Conservation (phyloP, 2,329 filamentous ascomycete species). For the Penicillium sp. region DNA sequence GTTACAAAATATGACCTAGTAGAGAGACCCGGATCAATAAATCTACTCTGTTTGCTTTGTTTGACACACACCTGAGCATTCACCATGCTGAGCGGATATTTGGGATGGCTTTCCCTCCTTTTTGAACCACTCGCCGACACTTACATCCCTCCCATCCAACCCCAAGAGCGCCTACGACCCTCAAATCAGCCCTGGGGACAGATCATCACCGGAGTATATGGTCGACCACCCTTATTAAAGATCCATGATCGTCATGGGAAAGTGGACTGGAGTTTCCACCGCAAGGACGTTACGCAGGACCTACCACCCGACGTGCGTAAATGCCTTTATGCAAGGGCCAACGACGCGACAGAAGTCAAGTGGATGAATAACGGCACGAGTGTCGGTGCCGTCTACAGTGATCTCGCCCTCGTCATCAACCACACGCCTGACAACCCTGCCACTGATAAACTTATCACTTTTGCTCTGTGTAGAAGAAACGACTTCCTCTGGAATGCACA, state of each 20-base stretch:
- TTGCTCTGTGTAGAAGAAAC: conserved; percentile 23
- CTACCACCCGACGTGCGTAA: conserved; percentile 12
- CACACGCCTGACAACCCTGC: conserved; percentile 21
- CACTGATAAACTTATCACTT: conserved; percentile 25
- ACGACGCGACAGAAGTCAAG: conserved; percentile 28
- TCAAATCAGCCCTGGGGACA: conserved; percentile 19
- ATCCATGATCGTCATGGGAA: conserved; percentile 22
- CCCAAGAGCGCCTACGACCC: conserved; percentile 22
- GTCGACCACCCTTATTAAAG: conserved; percentile 20
- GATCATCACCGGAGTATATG: conserved; percentile 24
- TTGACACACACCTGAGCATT: background rate
- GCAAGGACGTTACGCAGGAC: conserved; percentile 19
- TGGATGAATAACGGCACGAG: conserved; percentile 23
- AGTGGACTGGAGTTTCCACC: conserved; percentile 23
- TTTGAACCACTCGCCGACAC: conserved; percentile 18
- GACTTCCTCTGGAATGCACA: conserved; percentile 25
- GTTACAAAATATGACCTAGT: background rate
- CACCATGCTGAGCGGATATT: conserved; percentile 17
- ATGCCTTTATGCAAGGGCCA: conserved; percentile 20
- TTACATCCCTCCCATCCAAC: conserved; percentile 21
- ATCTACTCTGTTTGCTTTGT: background rate
- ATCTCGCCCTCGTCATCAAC: conserved; percentile 24
- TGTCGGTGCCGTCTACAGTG: conserved; percentile 23
- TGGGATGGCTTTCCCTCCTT: conserved; percentile 20
- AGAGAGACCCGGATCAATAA: background rate